Conservation (phyloP, 2,329 filamentous ascomycete genomes). For the Exserohilum rostratum region DNA sequence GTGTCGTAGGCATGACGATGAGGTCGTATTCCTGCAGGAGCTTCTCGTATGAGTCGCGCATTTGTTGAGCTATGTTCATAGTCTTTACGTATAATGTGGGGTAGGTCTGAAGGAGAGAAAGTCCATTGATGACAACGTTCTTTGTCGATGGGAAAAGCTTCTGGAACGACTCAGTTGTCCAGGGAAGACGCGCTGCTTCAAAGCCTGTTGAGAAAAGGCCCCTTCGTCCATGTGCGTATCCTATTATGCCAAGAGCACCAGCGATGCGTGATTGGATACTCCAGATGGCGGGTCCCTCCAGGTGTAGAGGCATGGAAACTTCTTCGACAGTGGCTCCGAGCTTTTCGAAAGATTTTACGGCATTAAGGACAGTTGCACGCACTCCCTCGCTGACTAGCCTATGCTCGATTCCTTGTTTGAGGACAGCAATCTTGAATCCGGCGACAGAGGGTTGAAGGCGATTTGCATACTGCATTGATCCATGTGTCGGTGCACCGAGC, state of each 20-base stretch:
- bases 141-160: slow-evolving; percentile 56
- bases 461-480: slow-evolving; percentile 27
- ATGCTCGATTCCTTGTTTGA: slow-evolving; percentile 35
- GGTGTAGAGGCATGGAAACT: slow-evolving; percentile 38
- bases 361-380: slow-evolving; percentile 49
- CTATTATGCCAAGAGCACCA: slow-evolving; percentile 51
- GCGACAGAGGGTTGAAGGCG: slow-evolving; percentile 20
- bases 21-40: slow-evolving; percentile 48
- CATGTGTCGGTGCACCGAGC: slow-evolving; percentile 33
- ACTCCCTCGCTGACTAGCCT: slow-evolving; percentile 49
- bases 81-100: slow-evolving; percentile 51
- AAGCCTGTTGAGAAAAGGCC: slow-evolving; percentile 30
- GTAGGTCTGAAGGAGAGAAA: slow-evolving; percentile 47
- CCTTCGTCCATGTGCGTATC: slow-evolving; percentile 28
- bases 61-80: slow-evolving; percentile 48
- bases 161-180: slow-evolving; percentile 57
- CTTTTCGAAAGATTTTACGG: slow-evolving; percentile 47
- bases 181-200: slow-evolving; percentile 57
- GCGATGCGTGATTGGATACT: slow-evolving; percentile 51
- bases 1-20: slow-evolving; percentile 51
- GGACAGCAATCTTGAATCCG: slow-evolving; percentile 35
- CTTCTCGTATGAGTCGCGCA: slow-evolving; percentile 49
- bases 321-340: slow-evolving; percentile 56
- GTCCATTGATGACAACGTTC: slow-evolving; percentile 54
- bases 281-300: slow-evolving; percentile 49